Evolutionary conservation across 805 yeast species (phyloP).

Genomic region (Kluyveromyces starmeri): DNA sequence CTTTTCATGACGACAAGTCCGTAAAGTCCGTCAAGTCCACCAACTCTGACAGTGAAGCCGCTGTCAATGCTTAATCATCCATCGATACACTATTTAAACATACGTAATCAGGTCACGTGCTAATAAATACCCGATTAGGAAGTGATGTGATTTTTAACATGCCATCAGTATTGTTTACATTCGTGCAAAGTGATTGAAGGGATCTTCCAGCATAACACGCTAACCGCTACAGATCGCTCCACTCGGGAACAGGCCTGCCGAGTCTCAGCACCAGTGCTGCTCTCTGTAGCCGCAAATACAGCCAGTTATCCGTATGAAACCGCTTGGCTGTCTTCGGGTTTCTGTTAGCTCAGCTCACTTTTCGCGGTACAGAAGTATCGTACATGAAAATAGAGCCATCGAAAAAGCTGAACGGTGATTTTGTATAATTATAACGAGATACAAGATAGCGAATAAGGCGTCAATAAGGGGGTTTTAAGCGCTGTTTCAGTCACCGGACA

Average conservation of each 20-base stretch:
- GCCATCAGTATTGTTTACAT: background rate
- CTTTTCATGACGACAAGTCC: no score
- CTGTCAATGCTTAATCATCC: no score
- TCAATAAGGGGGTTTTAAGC: no score
- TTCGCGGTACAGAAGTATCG: background rate
- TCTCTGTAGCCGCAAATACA: background rate
- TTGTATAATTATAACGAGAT: background rate
- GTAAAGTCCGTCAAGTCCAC: no score
- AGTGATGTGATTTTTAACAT: background rate
- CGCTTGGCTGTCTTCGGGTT: background rate
- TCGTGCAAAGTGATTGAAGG: background rate
- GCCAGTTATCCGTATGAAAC: background rate
- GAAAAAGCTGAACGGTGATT: background rate
- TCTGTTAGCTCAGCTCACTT: background rate
- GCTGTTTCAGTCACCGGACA: no score
- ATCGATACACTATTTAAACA: no score
- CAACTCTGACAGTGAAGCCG: no score
- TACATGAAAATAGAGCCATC: background rate
- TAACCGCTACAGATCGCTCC: background rate
- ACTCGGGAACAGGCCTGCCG: background rate
- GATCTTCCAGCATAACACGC: background rate
- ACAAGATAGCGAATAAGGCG: background rate
- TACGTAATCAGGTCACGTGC: no score
- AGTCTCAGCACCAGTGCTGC: background rate
- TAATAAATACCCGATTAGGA: background rate